Percentiles rank a stretch among this genome's conserved stretches.
Evolutionary conservation across 2,329 filamentous ascomycete species (phyloP).

Genomic region (Trichoderma arundinaceum): DNA sequence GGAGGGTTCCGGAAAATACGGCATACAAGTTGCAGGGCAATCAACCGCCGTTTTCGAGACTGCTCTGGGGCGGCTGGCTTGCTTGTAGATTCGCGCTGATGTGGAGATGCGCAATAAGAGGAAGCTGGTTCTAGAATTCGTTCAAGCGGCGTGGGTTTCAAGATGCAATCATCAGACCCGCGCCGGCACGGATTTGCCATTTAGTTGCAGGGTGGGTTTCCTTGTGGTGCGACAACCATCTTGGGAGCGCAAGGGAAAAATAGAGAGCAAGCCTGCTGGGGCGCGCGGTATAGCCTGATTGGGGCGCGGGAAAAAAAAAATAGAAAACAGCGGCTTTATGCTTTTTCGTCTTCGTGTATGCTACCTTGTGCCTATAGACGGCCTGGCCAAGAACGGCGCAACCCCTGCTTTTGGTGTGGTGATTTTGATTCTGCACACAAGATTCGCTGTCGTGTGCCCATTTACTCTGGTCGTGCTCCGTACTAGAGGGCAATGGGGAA

Average conservation of each 20-base stretch:
- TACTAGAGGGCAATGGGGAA: constrained; percentile 19
- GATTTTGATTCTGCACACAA: background rate
- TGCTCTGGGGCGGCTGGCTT: background rate
- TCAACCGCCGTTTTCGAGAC: background rate
- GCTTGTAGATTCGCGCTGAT: background rate
- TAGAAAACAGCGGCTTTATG: too few relatives aligned
- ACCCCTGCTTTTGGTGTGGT: background rate
- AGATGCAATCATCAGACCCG: background rate
- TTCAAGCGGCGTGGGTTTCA: background rate
- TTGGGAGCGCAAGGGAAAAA: too few relatives aligned
- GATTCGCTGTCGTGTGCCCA: constrained; percentile 3
- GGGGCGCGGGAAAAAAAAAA: background rate
- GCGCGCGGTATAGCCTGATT: too few relatives aligned
- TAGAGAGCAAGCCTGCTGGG: background rate
- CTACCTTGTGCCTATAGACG: too few relatives aligned
- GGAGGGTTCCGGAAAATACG: constrained; percentile 25
- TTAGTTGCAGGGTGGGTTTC: too few relatives aligned
- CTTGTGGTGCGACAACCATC: too few relatives aligned
- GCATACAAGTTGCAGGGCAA: constrained; percentile 15
- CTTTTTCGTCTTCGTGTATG: too few relatives aligned
- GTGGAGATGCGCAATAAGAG: background rate
- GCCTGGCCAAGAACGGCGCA: background rate
- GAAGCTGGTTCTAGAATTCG: constrained; percentile 4
- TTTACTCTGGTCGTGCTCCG: background rate
- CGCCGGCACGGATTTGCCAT: constrained; percentile 12